Conservation (phyloP, 805 yeast genomes). For the Starmerella apicola region DNA sequence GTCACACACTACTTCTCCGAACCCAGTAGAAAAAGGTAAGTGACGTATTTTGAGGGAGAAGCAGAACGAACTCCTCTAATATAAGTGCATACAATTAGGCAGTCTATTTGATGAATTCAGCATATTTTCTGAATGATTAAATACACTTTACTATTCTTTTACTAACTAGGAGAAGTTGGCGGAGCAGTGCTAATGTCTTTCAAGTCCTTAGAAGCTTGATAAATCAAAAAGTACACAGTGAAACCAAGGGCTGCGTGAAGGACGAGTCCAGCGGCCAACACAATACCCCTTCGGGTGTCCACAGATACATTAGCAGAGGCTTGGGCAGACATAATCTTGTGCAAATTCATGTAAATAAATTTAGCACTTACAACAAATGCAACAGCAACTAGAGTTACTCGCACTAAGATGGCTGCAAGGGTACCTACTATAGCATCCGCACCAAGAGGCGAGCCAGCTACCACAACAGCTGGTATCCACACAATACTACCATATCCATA, state of each 20-base stretch:
- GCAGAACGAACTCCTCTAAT: no score
- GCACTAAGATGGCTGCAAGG: slow-evolving; percentile 34
- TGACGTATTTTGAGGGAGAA: no score
- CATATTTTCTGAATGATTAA: no score
- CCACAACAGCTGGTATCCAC: slow-evolving; percentile 74
- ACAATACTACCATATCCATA: slow-evolving; percentile 75
- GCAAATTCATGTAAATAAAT: slow-evolving; percentile 25
- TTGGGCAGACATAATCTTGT: slow-evolving; percentile 25
- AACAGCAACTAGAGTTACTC: slow-evolving; percentile 49
- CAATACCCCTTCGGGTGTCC: slow-evolving; percentile 14
- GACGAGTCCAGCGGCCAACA: slow-evolving; percentile 15
- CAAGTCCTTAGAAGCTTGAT: not conserved
- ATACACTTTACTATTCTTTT: not conserved
- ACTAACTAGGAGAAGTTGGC: no score
- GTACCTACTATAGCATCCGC: slow-evolving; percentile 35
- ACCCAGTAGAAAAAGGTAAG: no score
- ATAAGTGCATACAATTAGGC: no score
- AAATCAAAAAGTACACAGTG: slow-evolving; percentile 7
- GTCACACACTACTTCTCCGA: no score
- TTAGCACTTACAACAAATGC: slow-evolving; percentile 42
- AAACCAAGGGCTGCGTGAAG: slow-evolving; percentile 31
- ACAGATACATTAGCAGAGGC: slow-evolving; percentile 16
- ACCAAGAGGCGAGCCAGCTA: slow-evolving; percentile 46
- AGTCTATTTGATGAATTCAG: no score
- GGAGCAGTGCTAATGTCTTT: not conserved